phyloP scores from a whole-genome alignment of 306 rosid genomes.

The Cicer bijugum region DNA sequence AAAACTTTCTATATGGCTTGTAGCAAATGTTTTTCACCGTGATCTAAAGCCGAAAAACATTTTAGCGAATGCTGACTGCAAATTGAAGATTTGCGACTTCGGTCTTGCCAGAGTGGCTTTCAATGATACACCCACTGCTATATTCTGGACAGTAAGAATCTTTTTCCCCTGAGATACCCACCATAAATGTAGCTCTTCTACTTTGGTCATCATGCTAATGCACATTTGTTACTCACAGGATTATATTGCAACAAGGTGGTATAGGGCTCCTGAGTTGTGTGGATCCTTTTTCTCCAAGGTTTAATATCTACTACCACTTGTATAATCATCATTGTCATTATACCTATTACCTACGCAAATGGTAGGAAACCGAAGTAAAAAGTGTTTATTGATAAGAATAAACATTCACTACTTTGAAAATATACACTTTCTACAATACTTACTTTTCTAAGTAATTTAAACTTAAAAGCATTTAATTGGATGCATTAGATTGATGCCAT shows the following conservation, averaged over 20 bases:
- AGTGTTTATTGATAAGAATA: not conserved
- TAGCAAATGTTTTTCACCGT: conserved; percentile 98
- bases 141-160: conserved; percentile 92
- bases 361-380: not conserved
- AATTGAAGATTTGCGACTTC: conserved; percentile 97
- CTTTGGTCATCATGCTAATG: conserved; percentile 38
- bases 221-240: conserved; percentile 62
- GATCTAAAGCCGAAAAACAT: conserved; percentile 97
- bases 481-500: not conserved
- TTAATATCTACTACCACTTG: conserved; percentile 39
- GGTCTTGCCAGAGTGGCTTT: conserved; percentile 99
- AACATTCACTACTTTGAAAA: not conserved
- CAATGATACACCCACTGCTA: conserved; percentile 97
- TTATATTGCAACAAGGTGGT: conserved; percentile 99
- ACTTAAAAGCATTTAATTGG: not conserved
- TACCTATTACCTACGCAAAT: not conserved
- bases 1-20: conserved; percentile 48
- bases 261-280: conserved; percentile 98
- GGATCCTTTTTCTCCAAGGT: conserved; percentile 99
- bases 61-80: conserved; percentile 99
- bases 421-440: not conserved
- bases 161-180: conserved; percentile 35
- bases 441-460: not conserved
- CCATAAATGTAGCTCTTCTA: conserved; percentile 27
- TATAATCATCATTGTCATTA: not conserved